phyloP scores from a whole-genome alignment of 2,329 filamentous ascomycete genomes.

The Neofusicoccum sp. region DNA sequence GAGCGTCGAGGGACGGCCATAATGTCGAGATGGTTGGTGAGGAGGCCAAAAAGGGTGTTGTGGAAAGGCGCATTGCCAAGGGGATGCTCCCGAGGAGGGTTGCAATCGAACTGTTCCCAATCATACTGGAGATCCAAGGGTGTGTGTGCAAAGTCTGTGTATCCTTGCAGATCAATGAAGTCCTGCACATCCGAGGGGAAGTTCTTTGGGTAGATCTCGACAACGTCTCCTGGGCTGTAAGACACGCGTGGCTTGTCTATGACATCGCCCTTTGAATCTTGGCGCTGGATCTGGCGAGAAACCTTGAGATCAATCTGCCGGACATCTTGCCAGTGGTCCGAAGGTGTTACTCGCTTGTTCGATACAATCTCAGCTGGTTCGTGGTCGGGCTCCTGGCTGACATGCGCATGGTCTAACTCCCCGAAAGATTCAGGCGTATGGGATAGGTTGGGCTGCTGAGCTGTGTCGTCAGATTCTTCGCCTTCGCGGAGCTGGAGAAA shows the following conservation, averaged over 20 bases:
- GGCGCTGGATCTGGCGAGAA: conserved; percentile 23
- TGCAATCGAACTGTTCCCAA: conserved; percentile 29
- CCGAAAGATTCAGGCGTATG: conserved; percentile 4
- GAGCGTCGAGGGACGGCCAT: conserved; percentile 82
- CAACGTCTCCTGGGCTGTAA: conserved; percentile 72
- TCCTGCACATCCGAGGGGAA: conserved; percentile 75
- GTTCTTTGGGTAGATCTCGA: conserved; percentile 85
- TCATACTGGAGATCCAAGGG: conserved; percentile 56
- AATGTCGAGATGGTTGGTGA: conserved; percentile 84
- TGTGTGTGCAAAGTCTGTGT: conserved; percentile 69
- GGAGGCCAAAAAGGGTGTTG: conserved; percentile 52
- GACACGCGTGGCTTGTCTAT: conserved; percentile 29
- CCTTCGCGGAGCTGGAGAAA: conserved; percentile 46
- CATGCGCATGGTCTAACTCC: not conserved
- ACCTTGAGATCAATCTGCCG: conserved; percentile 67
- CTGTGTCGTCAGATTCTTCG: not conserved
- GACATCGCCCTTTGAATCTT: not conserved
- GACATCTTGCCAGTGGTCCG: conserved; percentile 88
- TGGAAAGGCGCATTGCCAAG: conserved; percentile 34
- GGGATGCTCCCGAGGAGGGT: conserved; percentile 38
- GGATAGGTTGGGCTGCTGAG: not conserved
- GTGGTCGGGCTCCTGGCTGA: conserved; percentile 11
- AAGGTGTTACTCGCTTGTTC: conserved; percentile 75
- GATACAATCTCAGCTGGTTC: conserved; percentile 57
- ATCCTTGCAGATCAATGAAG: conserved; percentile 76